phyloP scores from a whole-genome alignment of 2,329 filamentous ascomycete species.

The Thelonectria discophora region DNA sequence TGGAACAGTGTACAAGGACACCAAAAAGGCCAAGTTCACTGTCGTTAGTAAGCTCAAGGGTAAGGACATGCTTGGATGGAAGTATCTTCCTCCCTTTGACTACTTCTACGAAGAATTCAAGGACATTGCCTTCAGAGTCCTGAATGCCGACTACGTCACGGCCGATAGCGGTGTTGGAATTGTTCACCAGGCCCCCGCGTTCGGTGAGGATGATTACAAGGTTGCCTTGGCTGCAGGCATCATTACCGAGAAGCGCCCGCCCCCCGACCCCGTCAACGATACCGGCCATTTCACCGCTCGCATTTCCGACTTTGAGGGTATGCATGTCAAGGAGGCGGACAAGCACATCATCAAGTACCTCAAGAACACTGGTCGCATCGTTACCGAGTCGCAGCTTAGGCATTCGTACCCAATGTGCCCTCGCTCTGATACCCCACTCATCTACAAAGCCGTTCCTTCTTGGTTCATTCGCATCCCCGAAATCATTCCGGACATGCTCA shows the following conservation, averaged over 20 bases:
- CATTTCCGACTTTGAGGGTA: constrained; percentile 82
- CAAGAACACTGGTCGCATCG: constrained; percentile 77
- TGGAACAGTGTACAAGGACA: constrained; percentile 88
- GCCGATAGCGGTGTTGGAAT: constrained; percentile 91
- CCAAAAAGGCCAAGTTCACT: constrained; percentile 94
- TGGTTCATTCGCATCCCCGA: constrained; percentile 94
- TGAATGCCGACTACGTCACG: constrained; percentile 88
- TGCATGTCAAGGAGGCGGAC: constrained; percentile 92
- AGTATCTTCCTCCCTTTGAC: constrained; percentile 86
- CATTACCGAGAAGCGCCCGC: constrained; percentile 77
- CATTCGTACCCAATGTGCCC: constrained; percentile 96
- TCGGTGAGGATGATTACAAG: constrained; percentile 95
- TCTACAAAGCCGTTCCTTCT: constrained; percentile 89
- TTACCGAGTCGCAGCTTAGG: constrained; percentile 86
- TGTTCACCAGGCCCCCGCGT: constrained; percentile 92
- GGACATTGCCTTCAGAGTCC: constrained; percentile 80
- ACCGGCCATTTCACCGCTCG: constrained; percentile 80
- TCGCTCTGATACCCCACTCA: constrained; percentile 92
- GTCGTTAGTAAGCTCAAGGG: constrained; percentile 82
- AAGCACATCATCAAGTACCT: constrained; percentile 92
- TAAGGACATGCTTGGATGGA: constrained; percentile 86
- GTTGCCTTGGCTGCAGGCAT: constrained; percentile 80
- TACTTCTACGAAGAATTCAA: constrained; percentile 93
- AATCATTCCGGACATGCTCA: constrained; percentile 87
- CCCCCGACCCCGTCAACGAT: constrained; percentile 93